Conservation (phyloP, 345 rosid species). For the Limnanthes douglasii region DNA sequence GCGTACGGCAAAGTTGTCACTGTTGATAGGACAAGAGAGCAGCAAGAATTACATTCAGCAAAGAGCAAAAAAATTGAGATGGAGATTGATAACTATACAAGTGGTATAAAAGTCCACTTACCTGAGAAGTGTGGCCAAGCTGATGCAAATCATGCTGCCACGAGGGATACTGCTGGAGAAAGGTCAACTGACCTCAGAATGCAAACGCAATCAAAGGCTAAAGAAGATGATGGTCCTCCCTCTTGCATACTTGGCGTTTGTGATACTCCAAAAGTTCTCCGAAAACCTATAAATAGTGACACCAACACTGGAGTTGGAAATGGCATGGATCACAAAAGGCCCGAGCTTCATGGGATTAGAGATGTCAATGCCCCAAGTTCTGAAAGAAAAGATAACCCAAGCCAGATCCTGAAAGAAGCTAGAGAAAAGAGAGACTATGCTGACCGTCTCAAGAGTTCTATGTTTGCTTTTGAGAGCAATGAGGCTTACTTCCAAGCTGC, state of each 20-base stretch:
- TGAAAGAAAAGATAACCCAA: constrained; percentile 19
- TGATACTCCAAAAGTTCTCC: no score
- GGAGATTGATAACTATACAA: no score
- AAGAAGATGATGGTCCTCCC: constrained; percentile 16
- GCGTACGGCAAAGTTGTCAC: no score
- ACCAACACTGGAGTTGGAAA: constrained; percentile 16
- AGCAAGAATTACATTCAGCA: no score
- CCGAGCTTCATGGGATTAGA: constrained; percentile 9
- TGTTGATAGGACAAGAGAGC: no score
- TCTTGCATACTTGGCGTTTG: constrained; percentile 17
- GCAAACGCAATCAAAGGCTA: constrained; percentile 11
- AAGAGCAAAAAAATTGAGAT: no score
- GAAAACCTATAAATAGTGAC: constrained; percentile 16
- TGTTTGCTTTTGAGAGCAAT: constrained; percentile 36
- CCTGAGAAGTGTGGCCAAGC: no score
- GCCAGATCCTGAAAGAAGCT: constrained; percentile 41
- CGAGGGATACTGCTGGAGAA: no score
- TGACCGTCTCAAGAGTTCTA: constrained; percentile 43
- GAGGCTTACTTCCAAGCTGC: constrained; percentile 53
- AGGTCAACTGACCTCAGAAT: constrained; percentile 12
- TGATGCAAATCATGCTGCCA: no score
- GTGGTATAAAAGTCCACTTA: no score
- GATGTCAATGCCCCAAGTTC: constrained; percentile 16
- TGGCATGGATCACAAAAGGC: no score
- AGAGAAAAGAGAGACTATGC: constrained; percentile 32